Conservation (phyloP, 495 filamentous ascomycete genomes). For the Chaetomium cochliodes region DNA sequence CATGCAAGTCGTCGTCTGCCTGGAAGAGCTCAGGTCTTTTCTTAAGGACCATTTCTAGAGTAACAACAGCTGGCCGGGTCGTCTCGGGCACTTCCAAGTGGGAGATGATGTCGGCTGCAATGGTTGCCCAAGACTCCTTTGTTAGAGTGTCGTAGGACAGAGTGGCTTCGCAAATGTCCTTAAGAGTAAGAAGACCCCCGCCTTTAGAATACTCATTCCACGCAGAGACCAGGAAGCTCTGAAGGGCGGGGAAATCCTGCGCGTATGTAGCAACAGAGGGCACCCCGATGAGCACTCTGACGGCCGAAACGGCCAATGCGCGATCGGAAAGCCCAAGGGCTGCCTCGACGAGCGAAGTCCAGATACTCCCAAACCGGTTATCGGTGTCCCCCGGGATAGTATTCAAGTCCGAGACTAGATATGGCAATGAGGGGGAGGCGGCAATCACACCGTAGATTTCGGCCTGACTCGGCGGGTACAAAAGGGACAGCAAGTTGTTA, state of each 20-base stretch:
- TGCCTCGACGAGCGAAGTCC: constrained; percentile 36
- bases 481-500: constrained; percentile 10
- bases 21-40: constrained; percentile 38
- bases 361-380: constrained; percentile 38
- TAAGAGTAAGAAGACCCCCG: constrained; percentile 26
- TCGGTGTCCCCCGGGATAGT: constrained; percentile 37
- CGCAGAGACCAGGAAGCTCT: constrained; percentile 40
- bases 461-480: constrained; percentile 26
- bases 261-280: constrained; percentile 31
- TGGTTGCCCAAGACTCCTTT: constrained; percentile 24
- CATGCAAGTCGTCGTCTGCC: constrained; percentile 37
- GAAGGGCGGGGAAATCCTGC: constrained; percentile 34
- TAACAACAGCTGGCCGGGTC: constrained; percentile 32
- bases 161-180: constrained; percentile 42
- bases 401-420: constrained; percentile 42
- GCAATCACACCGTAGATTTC: constrained; percentile 29
- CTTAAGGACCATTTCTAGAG: constrained; percentile 42
- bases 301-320: constrained; percentile 26
- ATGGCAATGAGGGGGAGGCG: constrained; percentile 36
- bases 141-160: constrained; percentile 38
- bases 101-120: constrained; percentile 36
- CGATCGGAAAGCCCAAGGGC: constrained; percentile 32
- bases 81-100: constrained; percentile 21
- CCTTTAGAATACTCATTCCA: constrained; percentile 37
- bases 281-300: constrained; percentile 43